Evolutionary conservation across 208 protist species (phyloP).

Genomic region (Acanthamoeba castellanii): DNA sequence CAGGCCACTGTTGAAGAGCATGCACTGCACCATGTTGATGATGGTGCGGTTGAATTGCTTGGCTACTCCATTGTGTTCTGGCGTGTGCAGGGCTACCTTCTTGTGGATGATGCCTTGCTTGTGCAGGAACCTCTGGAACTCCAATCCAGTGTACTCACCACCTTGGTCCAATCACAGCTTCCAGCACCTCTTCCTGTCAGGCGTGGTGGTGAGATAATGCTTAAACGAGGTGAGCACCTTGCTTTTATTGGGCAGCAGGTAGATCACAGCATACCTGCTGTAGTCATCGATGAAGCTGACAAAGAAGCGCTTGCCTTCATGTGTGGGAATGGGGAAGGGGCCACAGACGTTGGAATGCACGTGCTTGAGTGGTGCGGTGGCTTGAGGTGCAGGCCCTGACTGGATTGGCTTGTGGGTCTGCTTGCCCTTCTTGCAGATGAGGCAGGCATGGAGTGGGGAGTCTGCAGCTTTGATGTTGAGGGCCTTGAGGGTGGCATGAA

Average conservation of each 20-base stretch:
- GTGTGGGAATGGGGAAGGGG: neutral
- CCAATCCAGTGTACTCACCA: neutral
- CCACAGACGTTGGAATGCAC: neutral
- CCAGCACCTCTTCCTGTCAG: neutral
- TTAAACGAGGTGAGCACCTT: neutral
- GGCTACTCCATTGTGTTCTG: constrained; percentile 34
- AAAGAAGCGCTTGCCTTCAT: neutral
- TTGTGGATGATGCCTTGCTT: neutral
- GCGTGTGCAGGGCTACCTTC: neutral
- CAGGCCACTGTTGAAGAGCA: neutral
- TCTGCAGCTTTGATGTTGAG: neutral
- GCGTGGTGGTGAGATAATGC: neutral
- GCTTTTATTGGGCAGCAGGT: neutral
- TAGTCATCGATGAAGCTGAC: neutral
- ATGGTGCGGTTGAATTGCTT: constrained; percentile 10
- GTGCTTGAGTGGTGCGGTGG: neutral
- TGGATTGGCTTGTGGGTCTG: neutral
- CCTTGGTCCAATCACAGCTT: neutral
- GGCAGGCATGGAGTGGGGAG: neutral
- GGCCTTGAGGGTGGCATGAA: neutral
- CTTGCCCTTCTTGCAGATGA: neutral
- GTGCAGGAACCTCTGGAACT: neutral
- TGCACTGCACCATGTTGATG: neutral
- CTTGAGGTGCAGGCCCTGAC: neutral
- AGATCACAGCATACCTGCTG: neutral